Evolutionary conservation across 1,284 basidiomycete genomes (phyloP).

Genomic region (Ganoderma lucidum): DNA sequence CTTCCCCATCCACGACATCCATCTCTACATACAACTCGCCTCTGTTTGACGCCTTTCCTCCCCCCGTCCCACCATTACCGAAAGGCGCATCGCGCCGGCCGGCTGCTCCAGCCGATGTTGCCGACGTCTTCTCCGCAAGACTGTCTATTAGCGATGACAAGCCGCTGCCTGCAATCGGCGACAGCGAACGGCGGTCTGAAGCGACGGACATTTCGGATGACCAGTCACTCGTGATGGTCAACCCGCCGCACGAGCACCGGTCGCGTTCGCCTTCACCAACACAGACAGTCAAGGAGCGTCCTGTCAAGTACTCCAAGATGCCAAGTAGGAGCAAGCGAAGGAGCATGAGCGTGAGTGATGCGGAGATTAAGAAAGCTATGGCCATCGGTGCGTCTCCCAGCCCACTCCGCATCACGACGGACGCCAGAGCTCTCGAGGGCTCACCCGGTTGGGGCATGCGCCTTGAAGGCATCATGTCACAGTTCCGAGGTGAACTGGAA

Average conservation of each 20-base stretch:
- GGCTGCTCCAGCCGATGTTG: constrained; percentile 53
- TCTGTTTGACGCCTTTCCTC: constrained; percentile 60
- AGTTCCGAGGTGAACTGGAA: constrained; percentile 74
- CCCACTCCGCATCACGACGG: constrained; percentile 42
- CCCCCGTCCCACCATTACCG: constrained; percentile 79
- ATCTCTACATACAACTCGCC: constrained; percentile 45
- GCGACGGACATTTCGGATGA: constrained; percentile 54
- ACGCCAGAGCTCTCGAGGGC: constrained; percentile 42
- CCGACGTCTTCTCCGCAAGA: constrained; percentile 58
- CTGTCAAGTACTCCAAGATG: constrained; percentile 35
- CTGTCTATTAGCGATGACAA: constrained; percentile 50
- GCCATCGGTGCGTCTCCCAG: constrained; percentile 45
- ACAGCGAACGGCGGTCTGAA: constrained; percentile 40
- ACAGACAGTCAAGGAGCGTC: constrained; percentile 37
- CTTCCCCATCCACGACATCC: constrained; percentile 45
- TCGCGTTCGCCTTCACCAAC: constrained; percentile 46
- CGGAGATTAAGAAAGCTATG: constrained; percentile 61
- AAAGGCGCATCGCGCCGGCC: constrained; percentile 43
- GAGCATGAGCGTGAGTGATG: constrained; percentile 79
- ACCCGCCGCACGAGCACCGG: constrained; percentile 43
- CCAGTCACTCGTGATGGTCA: constrained; percentile 62
- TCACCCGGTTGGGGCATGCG: constrained; percentile 53
- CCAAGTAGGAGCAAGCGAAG: constrained; percentile 61
- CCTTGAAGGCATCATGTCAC: constrained; percentile 68
- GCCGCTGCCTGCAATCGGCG: constrained; percentile 67